A percentile compares a stretch with the other conserved stretches of the same genome.
Conservation (phyloP, 495 filamentous ascomycete genomes). For the Hypoxylon perforatum region DNA sequence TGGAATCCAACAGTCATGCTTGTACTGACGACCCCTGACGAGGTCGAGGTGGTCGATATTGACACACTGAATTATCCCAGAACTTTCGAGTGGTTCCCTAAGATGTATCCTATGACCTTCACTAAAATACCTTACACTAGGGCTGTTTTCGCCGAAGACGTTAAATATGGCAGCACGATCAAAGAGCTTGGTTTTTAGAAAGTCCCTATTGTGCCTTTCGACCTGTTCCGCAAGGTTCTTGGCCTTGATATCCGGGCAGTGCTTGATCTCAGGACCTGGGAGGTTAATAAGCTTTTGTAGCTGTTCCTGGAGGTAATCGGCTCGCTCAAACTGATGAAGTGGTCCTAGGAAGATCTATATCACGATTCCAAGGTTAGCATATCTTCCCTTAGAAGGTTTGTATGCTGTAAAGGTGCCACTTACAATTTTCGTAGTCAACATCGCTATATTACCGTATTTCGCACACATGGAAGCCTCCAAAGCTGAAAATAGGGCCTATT, state of each 20-base stretch:
- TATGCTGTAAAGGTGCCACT: neutral
- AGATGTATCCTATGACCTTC: neutral
- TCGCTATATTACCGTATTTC: conserved; percentile 12
- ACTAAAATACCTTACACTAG: neutral
- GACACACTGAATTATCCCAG: neutral
- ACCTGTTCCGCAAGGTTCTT: conserved; percentile 23
- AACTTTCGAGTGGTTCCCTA: no score
- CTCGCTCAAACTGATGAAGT: conserved; percentile 21
- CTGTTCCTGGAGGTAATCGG: conserved; percentile 29
- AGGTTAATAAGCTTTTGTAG: conserved; percentile 18
- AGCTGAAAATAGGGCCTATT: conserved; percentile 17
- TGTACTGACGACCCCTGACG: conserved; percentile 2
- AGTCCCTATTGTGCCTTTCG: conserved; percentile 12
- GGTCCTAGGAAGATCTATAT: conserved; percentile 31
- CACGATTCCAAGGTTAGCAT: neutral
- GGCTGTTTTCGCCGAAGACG: conserved; percentile 3
- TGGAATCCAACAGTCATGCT: conserved; percentile 1
- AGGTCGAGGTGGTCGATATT: conserved; percentile 7
- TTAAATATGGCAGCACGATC: conserved; percentile 22
- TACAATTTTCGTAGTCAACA: conserved; percentile 8
- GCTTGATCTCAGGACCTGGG: neutral
- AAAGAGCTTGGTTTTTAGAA: conserved; percentile 21
- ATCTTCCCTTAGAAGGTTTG: neutral
- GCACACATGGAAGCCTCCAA: no score
- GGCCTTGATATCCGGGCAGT: conserved; percentile 5